Base-by-base conservation (phyloP, 768 basidiomycete species). In the Stropharia rugosoannulata region DNA sequence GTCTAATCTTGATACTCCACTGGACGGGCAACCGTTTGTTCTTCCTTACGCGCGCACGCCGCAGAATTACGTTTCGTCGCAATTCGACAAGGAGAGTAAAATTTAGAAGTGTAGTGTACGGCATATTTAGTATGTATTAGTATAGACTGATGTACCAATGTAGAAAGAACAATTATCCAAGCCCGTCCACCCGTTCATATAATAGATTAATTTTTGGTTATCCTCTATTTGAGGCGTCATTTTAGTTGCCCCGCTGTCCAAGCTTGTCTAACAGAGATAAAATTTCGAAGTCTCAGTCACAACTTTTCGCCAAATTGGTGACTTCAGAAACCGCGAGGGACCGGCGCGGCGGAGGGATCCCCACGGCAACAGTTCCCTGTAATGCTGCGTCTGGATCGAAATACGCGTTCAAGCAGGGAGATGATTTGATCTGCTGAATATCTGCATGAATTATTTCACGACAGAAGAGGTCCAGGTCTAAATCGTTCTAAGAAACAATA, bases 401-500 rank as follows among this genome's bases (percentile, higher is more conserved):
- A 55, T 76, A 79, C 0, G 74, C 78, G 64, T 86, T 83, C 50
- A 77, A 65, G 61, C 78, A 80, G 7, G 79, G 77, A n/a, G 79
- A 76, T 8, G 63, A 60, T 62, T 79, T 80, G 45, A 86, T 73
- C 22, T 77, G 78, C 57, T 78, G 77, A 42, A 87, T 76, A 61
- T 87, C 84, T n/a, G 72, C 68, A 46, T 76, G 77, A 45, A 87
- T 73, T 58, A 87, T 78, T 19, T 78, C 76, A 19, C 71, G 73
- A 65, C 82, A 85, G 72, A 86, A 85, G 45, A 85, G 67, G 66
- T 87, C 86, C 18, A 87, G 75, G 60, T 87, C 85, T 32, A 87
- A 77, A 60, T 87, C 86, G 62, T 86, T 85, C 81, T 85, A 61
- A 47, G 9, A 43, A 37, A n/a, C 44, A 22, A 47, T 10, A 39